These are phyloP conservation scores for Ceratocystis huliohia DNA, from an alignment of 2,329 filamentous ascomycete species.

Conservation along the genomic window DNA sequence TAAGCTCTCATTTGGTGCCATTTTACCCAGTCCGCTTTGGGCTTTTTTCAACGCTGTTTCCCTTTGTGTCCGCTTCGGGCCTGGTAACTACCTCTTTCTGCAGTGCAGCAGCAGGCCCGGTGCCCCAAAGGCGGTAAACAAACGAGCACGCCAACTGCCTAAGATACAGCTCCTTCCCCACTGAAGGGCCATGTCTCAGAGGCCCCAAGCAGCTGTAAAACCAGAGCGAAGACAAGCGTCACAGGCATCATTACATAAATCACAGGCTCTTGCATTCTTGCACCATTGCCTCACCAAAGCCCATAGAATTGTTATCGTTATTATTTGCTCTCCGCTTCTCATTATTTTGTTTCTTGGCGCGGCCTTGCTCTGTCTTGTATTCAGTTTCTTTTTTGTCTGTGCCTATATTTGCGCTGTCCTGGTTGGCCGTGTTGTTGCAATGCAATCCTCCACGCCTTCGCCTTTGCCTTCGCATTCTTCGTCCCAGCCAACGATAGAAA, in stretches of 20 bases:
- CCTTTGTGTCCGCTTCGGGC: neutral
- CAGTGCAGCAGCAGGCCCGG: neutral
- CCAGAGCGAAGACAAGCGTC: neutral
- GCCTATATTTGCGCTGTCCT: slow-evolving; percentile 15
- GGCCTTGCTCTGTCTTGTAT: slow-evolving; percentile 17
- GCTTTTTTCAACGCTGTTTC: neutral
- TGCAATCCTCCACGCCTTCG: slow-evolving; percentile 11
- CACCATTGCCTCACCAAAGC: neutral
- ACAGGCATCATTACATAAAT: neutral
- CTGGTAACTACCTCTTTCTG: neutral
- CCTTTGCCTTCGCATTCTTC: neutral
- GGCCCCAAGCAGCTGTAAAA: neutral
- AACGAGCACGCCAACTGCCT: neutral
- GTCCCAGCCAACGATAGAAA: neutral
- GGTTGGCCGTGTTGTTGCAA: slow-evolving; percentile 11
- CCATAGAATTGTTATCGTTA: slow-evolving; percentile 6
- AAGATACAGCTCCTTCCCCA: neutral
- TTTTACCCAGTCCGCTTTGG: neutral
- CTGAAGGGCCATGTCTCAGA: slow-evolving; percentile 1
- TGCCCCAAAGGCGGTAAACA: slow-evolving; percentile 2
- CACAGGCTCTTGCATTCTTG: slow-evolving; percentile 1
- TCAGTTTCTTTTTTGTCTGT: slow-evolving; percentile 17
- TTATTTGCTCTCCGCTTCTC: slow-evolving; percentile 13
- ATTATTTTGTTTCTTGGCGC: slow-evolving; percentile 10
- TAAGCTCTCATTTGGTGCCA: neutral